phyloP scores from a whole-genome alignment of 768 basidiomycete genomes.

The Naganishia randhawae region DNA sequence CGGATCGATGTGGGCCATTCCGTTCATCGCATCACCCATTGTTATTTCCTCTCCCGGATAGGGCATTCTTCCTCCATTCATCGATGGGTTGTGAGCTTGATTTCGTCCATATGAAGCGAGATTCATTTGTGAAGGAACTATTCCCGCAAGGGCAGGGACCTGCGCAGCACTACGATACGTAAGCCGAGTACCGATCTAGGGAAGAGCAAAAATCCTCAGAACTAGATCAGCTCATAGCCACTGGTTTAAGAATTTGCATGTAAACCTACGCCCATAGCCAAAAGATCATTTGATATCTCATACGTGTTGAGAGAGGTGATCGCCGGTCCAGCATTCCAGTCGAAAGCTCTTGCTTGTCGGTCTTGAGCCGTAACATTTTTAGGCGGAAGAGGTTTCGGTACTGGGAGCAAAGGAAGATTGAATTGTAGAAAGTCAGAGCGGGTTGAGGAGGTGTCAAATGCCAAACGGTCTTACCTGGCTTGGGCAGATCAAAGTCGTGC shows the following conservation, averaged over 20 bases:
- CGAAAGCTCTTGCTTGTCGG: conserved; percentile 30
- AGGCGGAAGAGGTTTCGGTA: conserved; percentile 43
- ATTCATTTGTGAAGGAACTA: background rate
- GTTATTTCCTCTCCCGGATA: conserved; percentile 2
- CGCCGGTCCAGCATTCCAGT: conserved; percentile 42
- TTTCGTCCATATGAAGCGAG: conserved; percentile 9
- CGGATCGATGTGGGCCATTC: background rate
- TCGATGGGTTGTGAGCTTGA: conserved; percentile 31
- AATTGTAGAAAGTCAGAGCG: conserved; percentile 1
- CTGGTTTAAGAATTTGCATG: background rate
- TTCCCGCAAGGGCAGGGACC: background rate
- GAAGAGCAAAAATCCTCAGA: background rate
- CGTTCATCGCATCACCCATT: background rate
- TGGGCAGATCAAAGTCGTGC: conserved; percentile 68
- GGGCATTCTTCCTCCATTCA: conserved; percentile 18
- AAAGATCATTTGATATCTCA: conserved; percentile 40
- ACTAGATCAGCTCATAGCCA: too few relatives aligned
- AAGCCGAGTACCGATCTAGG: conserved; percentile 7
- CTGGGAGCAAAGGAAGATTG: conserved; percentile 2
- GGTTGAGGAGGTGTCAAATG: background rate
- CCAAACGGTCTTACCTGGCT: conserved; percentile 57
- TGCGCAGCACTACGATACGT: conserved; percentile 16
- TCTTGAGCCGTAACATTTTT: conserved; percentile 28
- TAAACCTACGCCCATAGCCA: conserved; percentile 45
- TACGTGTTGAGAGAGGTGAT: conserved; percentile 33